Base-by-base conservation (phyloP, 495 filamentous ascomycete genomes). In the Penicillium turbatum region DNA sequence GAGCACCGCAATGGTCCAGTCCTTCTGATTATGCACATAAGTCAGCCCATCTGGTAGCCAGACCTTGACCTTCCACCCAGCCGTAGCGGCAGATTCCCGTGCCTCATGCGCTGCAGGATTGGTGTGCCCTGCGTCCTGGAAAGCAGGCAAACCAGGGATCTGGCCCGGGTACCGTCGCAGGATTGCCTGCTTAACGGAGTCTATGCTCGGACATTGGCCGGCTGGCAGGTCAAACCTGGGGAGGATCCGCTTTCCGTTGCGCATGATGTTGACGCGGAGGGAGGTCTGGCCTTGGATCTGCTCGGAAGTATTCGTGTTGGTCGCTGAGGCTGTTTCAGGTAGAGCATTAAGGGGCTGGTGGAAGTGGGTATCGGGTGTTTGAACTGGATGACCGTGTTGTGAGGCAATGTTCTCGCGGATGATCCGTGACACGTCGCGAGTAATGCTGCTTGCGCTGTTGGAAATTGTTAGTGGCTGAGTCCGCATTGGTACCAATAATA, bases 1-100 rank as follows among this genome's bases (percentile, higher is more conserved):
- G 19, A 71, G 57, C 8, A 79, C 60, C 12, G 72, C 72, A 37
- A 75, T 63, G 2, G 62, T 67, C 79, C 78, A 80, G 16, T 74
- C 71, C 38, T 72, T 71, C 46, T 79, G 72, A 24, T 52, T 69
- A 0, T 69, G 56, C 7, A 79, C 60, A 6, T 55, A 26, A 5
- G 67, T 45, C 29, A 80, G 43, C 4, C 78, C 76, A 38, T 73
- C 60, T 0, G 77, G 72, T 10, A 78, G 56, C 64, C 64, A 72
- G 6, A 68, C 71, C 39, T 68, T 72, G 55, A 76, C 51, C 27
- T 57, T 69, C 72, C 72, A 75, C 17, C 53, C 59, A n/a, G 53
- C 31, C 4, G 53, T 57, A 32, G 40, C 19, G 3, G 48, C 51
- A 27, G 56, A 58, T 15, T 51, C 58, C 54, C 57, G 67, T 11